phyloP scores from a whole-genome alignment of 2,329 filamentous ascomycete genomes.

The Emergomyces orientalis region DNA sequence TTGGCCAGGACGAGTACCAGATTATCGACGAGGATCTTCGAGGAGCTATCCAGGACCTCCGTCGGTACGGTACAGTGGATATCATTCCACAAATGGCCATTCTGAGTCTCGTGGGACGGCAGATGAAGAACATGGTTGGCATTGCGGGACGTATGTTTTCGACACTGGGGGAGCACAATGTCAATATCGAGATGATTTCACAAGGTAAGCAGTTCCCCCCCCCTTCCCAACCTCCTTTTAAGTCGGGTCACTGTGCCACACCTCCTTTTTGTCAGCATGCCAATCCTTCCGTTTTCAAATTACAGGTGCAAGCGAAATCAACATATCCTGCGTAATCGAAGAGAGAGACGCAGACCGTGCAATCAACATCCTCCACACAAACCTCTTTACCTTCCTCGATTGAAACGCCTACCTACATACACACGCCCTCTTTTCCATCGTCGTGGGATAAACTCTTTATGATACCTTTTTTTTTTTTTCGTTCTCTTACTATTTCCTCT shows the following conservation, averaged over 20 bases:
- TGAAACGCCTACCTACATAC: slow-evolving; percentile 27
- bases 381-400: slow-evolving; percentile 91
- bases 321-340: slow-evolving; percentile 96
- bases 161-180: slow-evolving; percentile 80
- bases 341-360: slow-evolving; percentile 82
- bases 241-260: not conserved
- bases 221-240: not conserved
- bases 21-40: slow-evolving; percentile 56
- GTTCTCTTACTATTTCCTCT: not conserved
- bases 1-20: slow-evolving; percentile 39
- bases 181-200: slow-evolving; percentile 99
- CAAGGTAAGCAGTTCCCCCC: slow-evolving; percentile 56
- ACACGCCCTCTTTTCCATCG: not conserved
- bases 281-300: slow-evolving; percentile 16
- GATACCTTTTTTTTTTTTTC: not conserved
- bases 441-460: not conserved
- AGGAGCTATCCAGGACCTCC: slow-evolving; percentile 60
- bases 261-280: slow-evolving; percentile 8
- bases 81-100: slow-evolving; percentile 91
- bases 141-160: slow-evolving; percentile 93
- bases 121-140: slow-evolving; percentile 96
- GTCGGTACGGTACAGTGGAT: slow-evolving; percentile 79
- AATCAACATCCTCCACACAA: slow-evolving; percentile 92
- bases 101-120: slow-evolving; percentile 82
- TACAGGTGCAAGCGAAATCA: slow-evolving; percentile 91